A percentile compares a stretch with the other conserved stretches of the same genome.
phyloP scores from a whole-genome alignment of 2,329 filamentous ascomycete species.

The Verticillium nonalfalfae region DNA sequence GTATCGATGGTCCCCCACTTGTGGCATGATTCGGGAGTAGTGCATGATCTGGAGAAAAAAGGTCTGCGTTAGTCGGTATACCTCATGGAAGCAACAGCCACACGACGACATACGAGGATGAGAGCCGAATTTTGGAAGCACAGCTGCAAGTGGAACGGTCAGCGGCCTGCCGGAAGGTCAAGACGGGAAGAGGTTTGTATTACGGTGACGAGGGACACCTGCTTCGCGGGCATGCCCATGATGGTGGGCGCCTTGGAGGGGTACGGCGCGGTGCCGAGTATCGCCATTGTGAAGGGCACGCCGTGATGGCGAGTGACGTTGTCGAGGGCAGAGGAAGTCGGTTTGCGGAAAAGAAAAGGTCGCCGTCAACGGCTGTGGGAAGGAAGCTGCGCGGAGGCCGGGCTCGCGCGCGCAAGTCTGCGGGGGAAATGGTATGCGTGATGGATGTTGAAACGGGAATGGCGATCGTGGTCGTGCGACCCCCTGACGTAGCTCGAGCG shows the following conservation, averaged over 20 bases:
- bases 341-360: not conserved
- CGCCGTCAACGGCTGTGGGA: not conserved
- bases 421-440: not conserved
- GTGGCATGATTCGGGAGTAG: constrained; percentile 92
- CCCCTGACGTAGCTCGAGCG: not conserved
- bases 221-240: constrained; percentile 61
- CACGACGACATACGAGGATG: constrained; percentile 49
- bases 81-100: constrained; percentile 4
- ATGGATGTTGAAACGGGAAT: not conserved
- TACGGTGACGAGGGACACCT: constrained; percentile 46
- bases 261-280: constrained; percentile 30
- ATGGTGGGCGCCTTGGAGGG: constrained; percentile 34
- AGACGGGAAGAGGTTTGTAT: constrained; percentile 6
- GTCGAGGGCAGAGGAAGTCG: not conserved
- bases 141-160: constrained; percentile 43
- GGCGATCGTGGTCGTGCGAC: not conserved
- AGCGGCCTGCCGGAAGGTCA: constrained; percentile 5
- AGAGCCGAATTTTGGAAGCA: constrained; percentile 72
- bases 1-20: constrained; percentile 75
- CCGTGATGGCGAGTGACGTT: not conserved
- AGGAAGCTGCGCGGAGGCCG: not conserved
- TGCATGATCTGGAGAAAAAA: constrained; percentile 67
- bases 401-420: not conserved
- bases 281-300: constrained; percentile 26
- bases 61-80: not conserved